Percentiles rank a stretch among this genome's conserved stretches.
Evolutionary conservation across 139 green algal species (phyloP).

Genomic region (Micromonas pusilla): DNA sequence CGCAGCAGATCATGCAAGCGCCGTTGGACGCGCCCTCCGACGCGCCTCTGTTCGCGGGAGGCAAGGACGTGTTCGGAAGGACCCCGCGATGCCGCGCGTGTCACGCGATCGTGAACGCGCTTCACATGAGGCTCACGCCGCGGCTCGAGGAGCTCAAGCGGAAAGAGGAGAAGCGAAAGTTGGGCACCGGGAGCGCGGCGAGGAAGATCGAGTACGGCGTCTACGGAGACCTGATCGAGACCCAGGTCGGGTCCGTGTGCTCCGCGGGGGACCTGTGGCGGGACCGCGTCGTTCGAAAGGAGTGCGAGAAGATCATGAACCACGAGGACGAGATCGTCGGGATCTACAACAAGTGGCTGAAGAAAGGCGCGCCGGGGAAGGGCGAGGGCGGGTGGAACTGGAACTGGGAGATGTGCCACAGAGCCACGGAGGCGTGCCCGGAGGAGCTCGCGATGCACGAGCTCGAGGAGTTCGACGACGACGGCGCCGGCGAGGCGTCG

Average conservation of each 20-base stretch:
- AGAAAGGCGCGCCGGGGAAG: not conserved
- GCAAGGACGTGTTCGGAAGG: constrained; percentile 6
- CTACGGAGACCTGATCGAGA: not conserved
- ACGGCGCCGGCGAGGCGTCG: not conserved
- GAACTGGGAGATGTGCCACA: constrained; percentile 15
- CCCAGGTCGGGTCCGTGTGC: not conserved
- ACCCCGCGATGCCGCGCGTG: not conserved
- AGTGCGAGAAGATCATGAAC: constrained; percentile 14
- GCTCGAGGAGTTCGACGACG: constrained; percentile 11
- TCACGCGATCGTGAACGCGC: not conserved
- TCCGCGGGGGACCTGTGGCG: not conserved
- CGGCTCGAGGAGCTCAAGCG: not conserved
- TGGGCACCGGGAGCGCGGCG: too few species aligned
- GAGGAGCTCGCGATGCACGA: not conserved
- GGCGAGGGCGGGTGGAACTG: constrained; percentile 12
- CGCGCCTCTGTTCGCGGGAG: not conserved
- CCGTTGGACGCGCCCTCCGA: not conserved
- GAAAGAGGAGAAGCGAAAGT: too few species aligned
- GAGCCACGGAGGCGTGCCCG: constrained; percentile 4
- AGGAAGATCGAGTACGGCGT: not conserved
- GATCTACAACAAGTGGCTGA: not conserved
- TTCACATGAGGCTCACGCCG: not conserved
- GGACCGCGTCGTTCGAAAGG: not conserved
- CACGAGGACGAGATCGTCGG: constrained; percentile 1
- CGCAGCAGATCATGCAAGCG: too few species aligned